Conservation (phyloP, 148 eudicot genomes). For the Diospyros kaki region DNA sequence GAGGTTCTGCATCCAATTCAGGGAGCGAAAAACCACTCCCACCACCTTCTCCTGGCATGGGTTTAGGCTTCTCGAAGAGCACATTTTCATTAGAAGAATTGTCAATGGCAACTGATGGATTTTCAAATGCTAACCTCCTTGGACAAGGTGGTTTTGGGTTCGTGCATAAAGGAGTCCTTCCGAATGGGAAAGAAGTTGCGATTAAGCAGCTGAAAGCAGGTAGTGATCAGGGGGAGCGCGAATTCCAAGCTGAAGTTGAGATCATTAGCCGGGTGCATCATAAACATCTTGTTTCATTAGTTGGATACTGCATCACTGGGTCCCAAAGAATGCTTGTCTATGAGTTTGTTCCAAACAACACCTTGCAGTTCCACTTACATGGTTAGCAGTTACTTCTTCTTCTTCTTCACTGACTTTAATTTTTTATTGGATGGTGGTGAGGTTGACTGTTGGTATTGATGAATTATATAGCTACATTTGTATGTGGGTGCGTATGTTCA, state of each 20-base stretch:
- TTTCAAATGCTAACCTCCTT: constrained; percentile 75
- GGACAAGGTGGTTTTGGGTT: constrained; percentile 99
- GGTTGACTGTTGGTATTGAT: not conserved
- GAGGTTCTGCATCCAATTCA: constrained; percentile 77
- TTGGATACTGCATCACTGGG: constrained; percentile 93
- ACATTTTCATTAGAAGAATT: constrained; percentile 83
- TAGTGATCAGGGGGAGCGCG: constrained; percentile 96
- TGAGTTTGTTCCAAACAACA: constrained; percentile 85
- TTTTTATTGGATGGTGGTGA: not conserved
- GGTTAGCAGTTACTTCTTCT: constrained; percentile 30
- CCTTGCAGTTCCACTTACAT: constrained; percentile 87
- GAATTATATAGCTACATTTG: too few relatives aligned
- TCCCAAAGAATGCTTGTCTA: constrained; percentile 80
- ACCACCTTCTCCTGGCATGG: constrained; percentile 79
- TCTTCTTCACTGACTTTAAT: not conserved
- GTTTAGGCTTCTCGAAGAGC: constrained; percentile 68
- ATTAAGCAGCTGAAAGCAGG: constrained; percentile 89
- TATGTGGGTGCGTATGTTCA: too few relatives aligned
- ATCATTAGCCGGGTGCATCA: constrained; percentile 97
- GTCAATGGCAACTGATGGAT: constrained; percentile 84
- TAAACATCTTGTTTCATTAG: constrained; percentile 96
- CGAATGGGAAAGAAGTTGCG: constrained; percentile 93
- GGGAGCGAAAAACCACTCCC: constrained; percentile 58
- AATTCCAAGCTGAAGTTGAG: constrained; percentile 95
- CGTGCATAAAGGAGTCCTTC: constrained; percentile 89